phyloP scores from a whole-genome alignment of 192 early-diverging fungal species.

The Fimicolochytrium jonesii region DNA sequence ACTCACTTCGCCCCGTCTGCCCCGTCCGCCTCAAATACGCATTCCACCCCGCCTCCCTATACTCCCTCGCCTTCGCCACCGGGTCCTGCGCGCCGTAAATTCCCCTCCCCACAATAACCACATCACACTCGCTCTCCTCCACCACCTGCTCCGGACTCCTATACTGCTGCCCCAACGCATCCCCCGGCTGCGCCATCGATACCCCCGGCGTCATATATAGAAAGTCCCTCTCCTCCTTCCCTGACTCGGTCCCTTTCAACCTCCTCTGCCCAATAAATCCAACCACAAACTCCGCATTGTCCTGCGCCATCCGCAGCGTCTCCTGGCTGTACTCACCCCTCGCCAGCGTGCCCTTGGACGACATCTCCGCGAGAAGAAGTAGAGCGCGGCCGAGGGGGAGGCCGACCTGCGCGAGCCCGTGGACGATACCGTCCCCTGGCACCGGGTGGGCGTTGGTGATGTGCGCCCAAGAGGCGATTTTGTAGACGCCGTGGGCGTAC shows the following conservation, averaged over 20 bases:
- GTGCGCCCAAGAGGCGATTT: constrained; percentile 92
- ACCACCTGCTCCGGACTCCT: constrained; percentile 86
- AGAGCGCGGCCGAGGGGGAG: constrained; percentile 69
- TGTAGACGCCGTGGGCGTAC: constrained; percentile 86
- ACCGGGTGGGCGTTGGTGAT: constrained; percentile 94
- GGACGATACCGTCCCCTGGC: constrained; percentile 93
- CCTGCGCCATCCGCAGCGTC: constrained; percentile 80
- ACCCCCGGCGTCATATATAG: constrained; percentile 96
- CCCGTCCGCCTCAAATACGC: constrained; percentile 67
- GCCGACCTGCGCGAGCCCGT: constrained; percentile 87
- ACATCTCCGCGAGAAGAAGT: constrained; percentile 96
- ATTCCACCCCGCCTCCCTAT: constrained; percentile 92
- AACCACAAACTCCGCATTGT: constrained; percentile 85
- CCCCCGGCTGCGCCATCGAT: constrained; percentile 73
- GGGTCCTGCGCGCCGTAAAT: constrained; percentile 88
- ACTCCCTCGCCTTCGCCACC: constrained; percentile 61
- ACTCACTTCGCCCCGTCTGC: not conserved
- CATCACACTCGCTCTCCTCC: constrained; percentile 77
- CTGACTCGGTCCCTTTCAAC: constrained; percentile 21
- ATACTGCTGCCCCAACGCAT: constrained; percentile 94
- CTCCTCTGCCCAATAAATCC: constrained; percentile 86
- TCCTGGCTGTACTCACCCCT: constrained; percentile 78
- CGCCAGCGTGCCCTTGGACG: constrained; percentile 81
- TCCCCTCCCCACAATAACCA: constrained; percentile 97
- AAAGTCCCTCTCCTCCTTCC: constrained; percentile 74